A percentile compares a stretch with the other conserved stretches of the same genome.
phyloP scores from a whole-genome alignment of 208 protist species.

The Porcisia hertigi region DNA sequence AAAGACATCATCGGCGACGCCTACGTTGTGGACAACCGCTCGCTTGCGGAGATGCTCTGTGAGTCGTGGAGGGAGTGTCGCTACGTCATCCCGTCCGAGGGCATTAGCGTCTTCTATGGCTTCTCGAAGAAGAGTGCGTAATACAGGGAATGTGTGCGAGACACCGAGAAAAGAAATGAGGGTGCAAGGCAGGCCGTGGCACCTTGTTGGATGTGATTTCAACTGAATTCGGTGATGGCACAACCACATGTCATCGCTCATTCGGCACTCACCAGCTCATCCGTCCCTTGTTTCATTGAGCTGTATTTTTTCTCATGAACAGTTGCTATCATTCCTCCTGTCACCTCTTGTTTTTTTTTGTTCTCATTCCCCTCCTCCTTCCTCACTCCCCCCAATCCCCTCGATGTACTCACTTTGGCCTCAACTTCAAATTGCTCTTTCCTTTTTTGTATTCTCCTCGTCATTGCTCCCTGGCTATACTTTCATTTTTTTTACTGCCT shows the following conservation, averaged over 20 bases:
- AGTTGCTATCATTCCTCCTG: too few species aligned
- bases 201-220: too few species aligned
- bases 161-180: background rate
- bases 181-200: background rate
- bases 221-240: background rate
- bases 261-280: background rate
- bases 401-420: background rate
- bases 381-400: too few species aligned
- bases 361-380: background rate
- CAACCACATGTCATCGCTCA: background rate
- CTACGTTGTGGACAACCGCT: conserved; percentile 67
- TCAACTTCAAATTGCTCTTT: background rate
- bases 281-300: too few species aligned
- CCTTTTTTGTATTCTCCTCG: background rate
- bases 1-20: conserved; percentile 65
- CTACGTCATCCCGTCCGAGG: conserved; percentile 81
- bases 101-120: conserved; percentile 69
- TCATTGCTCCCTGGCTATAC: background rate
- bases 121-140: conserved; percentile 29
- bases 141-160: background rate
- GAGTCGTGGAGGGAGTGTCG: conserved; percentile 62
- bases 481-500: background rate
- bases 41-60: conserved; percentile 52
- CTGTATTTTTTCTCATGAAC: too few species aligned
- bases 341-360: background rate